Percentiles rank a stretch among this genome's conserved stretches.
Evolutionary conservation across 2,329 filamentous ascomycete species (phyloP).

Genomic region (Aureobasidium pullulans): DNA sequence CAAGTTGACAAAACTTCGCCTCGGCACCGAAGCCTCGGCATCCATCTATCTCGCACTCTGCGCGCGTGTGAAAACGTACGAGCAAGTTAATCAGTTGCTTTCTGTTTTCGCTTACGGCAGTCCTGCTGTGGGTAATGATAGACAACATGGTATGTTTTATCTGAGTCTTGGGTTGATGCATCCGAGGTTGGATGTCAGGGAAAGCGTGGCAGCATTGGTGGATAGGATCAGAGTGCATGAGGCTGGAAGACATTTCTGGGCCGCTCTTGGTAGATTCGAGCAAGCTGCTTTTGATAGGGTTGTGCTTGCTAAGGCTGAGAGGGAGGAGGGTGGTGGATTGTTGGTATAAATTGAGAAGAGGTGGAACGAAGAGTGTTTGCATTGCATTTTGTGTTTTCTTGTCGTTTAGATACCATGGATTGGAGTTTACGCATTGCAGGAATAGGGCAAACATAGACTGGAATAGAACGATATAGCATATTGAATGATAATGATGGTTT

Average conservation of each 20-base stretch:
- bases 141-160: conserved; percentile 74
- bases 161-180: conserved; percentile 87
- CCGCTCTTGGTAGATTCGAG: conserved; percentile 74
- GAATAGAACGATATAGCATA: neutral
- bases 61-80: conserved; percentile 57
- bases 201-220: conserved; percentile 69
- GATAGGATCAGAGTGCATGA: conserved; percentile 80
- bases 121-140: neutral
- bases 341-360: neutral
- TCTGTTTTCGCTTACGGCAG: conserved; percentile 39
- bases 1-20: conserved; percentile 72
- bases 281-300: conserved; percentile 79
- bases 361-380: neutral
- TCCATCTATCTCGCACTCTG: conserved; percentile 78
- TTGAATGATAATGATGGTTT: neutral
- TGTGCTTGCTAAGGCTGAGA: conserved; percentile 51
- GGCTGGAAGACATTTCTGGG: conserved; percentile 91
- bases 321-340: conserved; percentile 11
- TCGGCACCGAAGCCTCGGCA: conserved; percentile 66
- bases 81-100: conserved; percentile 62
- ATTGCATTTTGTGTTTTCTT: neutral
- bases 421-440: neutral
- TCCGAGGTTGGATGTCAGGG: conserved; percentile 70
- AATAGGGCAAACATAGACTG: neutral
- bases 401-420: conserved; percentile 3